A percentile compares a stretch with the other conserved stretches of the same genome.
These are phyloP conservation scores for Globisporangium heterothallicum DNA, from an alignment of 352 stramenopile species.

Conservation along the genomic window DNA sequence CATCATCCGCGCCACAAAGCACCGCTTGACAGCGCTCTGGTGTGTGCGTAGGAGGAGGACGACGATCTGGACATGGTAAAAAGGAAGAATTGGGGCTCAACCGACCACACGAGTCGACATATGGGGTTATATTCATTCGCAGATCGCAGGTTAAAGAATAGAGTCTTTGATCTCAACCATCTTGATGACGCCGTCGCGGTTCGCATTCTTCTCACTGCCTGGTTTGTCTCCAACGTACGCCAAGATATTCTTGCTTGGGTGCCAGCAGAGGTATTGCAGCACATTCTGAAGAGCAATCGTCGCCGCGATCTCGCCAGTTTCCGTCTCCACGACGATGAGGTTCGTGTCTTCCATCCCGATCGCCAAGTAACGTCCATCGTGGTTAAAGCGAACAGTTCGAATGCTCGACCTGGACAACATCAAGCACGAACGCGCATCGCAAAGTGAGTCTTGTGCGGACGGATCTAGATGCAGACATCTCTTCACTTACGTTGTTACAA, in stretches of 20 bases:
- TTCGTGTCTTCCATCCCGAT: conserved; percentile 75
- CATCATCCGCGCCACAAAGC: background rate
- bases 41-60: background rate
- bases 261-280: conserved; percentile 78
- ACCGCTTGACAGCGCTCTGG: conserved; percentile 1
- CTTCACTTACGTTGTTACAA: conserved; percentile 64
- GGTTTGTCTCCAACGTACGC: conserved; percentile 81
- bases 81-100: too few relatives aligned
- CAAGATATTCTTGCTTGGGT: conserved; percentile 76
- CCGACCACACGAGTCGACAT: too few relatives aligned
- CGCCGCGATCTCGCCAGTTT: conserved; percentile 51
- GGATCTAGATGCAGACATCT: background rate
- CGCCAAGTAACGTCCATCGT: conserved; percentile 67
- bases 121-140: conserved; percentile 7
- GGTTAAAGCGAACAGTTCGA: conserved; percentile 69
- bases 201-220: conserved; percentile 71
- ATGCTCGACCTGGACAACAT: conserved; percentile 53
- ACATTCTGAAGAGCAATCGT: conserved; percentile 64
- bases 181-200: conserved; percentile 82
- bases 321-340: conserved; percentile 56
- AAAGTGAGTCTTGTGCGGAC: background rate
- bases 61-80: background rate
- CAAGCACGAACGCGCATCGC: background rate
- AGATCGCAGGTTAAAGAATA: conserved; percentile 2
- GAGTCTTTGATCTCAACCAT: conserved; percentile 65